Evolutionary conservation across 805 yeast genomes (phyloP).

Genomic region (Scheffersomyces stipitis): DNA sequence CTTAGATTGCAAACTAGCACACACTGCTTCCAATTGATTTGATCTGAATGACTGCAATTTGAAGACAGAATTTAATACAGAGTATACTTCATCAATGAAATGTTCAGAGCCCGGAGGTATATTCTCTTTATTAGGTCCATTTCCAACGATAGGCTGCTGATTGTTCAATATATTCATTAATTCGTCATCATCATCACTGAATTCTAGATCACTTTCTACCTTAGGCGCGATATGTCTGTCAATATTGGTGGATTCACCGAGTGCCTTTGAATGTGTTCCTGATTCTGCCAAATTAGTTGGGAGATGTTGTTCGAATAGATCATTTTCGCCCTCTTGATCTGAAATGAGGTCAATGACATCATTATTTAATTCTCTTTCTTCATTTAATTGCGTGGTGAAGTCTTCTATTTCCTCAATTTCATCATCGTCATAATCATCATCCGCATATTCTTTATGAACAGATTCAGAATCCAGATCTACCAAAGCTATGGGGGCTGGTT

Average conservation of each 20-base stretch:
- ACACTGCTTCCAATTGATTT: constrained; percentile 85
- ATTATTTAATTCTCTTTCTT: constrained; percentile 34
- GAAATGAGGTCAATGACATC: constrained; percentile 37
- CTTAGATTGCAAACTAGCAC: constrained; percentile 69
- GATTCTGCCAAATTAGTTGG: too few relatives aligned
- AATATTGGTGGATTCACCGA: not conserved
- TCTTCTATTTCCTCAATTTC: constrained; percentile 25
- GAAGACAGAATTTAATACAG: constrained; percentile 58
- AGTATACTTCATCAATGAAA: constrained; percentile 72
- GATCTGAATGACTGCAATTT: constrained; percentile 67
- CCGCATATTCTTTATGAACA: constrained; percentile 9
- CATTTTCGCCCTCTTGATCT: constrained; percentile 29
- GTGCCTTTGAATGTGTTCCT: not conserved
- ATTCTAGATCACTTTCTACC: constrained; percentile 13
- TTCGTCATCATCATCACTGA: constrained; percentile 37
- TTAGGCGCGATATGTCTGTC: not conserved
- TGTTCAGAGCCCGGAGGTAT: constrained; percentile 30
- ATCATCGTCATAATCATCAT: constrained; percentile 17
- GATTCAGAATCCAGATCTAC: constrained; percentile 1
- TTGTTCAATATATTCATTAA: constrained; percentile 15
- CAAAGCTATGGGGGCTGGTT: constrained; percentile 5
- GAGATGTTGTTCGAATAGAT: too few relatives aligned
- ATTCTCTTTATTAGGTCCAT: constrained; percentile 14
- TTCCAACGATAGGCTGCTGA: constrained; percentile 9
- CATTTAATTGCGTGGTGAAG: constrained; percentile 41